phyloP scores from a whole-genome alignment of 805 yeast genomes.

The Blastobotrys terrestris region DNA sequence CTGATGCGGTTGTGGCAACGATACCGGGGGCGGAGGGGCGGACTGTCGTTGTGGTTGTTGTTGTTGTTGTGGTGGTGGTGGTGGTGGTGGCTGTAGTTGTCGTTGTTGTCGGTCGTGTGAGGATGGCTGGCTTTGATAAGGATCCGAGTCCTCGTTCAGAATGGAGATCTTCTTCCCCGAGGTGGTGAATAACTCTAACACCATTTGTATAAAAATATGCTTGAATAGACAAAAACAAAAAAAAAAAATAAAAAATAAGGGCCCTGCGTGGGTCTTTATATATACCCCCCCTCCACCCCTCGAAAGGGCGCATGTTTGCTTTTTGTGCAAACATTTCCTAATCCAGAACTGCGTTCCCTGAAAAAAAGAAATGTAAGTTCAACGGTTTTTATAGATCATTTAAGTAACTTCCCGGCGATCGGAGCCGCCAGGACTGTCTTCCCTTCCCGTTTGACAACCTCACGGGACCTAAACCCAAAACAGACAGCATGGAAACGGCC shows the following conservation, averaged over 20 bases:
- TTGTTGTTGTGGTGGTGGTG: not conserved
- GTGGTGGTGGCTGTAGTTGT: not conserved
- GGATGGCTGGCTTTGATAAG: too few relatives aligned
- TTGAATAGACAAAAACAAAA: not conserved
- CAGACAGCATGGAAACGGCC: not conserved
- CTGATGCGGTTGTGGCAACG: slow-evolving; percentile 1
- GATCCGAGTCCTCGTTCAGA: slow-evolving; percentile 15
- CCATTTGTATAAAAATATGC: slow-evolving; percentile 9
- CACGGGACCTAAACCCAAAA: not conserved
- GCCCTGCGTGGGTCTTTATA: not conserved
- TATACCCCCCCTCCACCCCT: not conserved
- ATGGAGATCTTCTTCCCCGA: slow-evolving; percentile 17
- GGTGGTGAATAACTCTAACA: slow-evolving; percentile 17
- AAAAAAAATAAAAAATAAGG: not conserved
- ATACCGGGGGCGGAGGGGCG: not conserved
- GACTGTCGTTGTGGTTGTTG: not conserved
- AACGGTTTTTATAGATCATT: not conserved
- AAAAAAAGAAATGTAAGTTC: not conserved
- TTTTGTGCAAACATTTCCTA: not conserved
- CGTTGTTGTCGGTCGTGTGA: too few relatives aligned
- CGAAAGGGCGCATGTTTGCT: not conserved
- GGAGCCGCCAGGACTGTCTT: not conserved
- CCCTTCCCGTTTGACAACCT: not conserved
- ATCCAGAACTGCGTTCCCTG: not conserved
- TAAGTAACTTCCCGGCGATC: not conserved